Conservation (phyloP, 2,329 filamentous ascomycete genomes). For the Cryphonectria radicalis region DNA sequence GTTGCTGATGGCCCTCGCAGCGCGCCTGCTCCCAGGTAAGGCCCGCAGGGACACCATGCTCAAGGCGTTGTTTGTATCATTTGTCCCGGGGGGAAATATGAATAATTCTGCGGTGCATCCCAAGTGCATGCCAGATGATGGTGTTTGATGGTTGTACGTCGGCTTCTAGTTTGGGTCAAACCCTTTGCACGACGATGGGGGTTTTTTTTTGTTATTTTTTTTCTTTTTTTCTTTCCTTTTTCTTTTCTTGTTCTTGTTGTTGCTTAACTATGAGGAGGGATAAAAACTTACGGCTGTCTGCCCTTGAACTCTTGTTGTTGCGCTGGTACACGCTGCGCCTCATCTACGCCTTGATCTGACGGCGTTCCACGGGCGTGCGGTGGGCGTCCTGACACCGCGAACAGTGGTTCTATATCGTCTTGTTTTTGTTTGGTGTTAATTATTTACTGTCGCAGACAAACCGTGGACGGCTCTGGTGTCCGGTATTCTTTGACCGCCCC, state of each 20-base stretch:
- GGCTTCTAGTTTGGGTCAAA: neutral
- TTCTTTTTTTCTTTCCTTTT: neutral
- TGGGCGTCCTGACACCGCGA: neutral
- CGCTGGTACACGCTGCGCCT: neutral
- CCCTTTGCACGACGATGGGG: neutral
- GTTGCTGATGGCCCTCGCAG: slow-evolving; percentile 21
- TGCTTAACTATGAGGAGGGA: neutral
- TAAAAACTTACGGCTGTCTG: neutral
- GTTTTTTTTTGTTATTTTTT: no score
- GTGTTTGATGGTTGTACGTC: neutral
- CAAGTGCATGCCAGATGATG: neutral
- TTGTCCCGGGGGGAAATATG: neutral
- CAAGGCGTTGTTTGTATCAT: neutral
- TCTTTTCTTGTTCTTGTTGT: neutral
- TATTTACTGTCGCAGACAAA: neutral
- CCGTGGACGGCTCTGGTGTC: neutral
- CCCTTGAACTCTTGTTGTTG: neutral
- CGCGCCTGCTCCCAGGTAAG: slow-evolving; percentile 4
- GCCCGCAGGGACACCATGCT: neutral
- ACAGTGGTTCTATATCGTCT: neutral
- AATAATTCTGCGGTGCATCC: neutral
- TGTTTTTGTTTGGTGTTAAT: neutral
- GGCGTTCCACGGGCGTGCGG: neutral
- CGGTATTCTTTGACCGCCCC: neutral
- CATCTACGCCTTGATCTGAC: neutral